Evolutionary conservation across 345 rosid species (phyloP), one percentile per base, ranked within the genome.

Genomic region (Mallotus nudiflorus): DNA sequence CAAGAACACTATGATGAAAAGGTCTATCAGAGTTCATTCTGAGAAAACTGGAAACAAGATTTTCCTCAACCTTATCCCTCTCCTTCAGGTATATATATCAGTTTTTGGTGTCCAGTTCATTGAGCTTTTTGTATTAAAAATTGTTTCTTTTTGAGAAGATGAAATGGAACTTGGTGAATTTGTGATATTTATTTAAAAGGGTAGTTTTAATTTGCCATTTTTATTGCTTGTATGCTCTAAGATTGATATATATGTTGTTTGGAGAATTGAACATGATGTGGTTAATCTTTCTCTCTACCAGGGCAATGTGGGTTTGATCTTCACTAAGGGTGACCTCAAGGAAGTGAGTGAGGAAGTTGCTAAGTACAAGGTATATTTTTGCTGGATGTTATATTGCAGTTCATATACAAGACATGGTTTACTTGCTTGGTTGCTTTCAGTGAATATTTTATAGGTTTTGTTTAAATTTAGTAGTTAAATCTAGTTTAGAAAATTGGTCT

Each of bases 281-380:
- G 13, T 13, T 1, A 22, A 20, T 5, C 29, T 39, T 9, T 39
- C 4, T 39, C 4, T 67, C 18, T 9, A 53, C 4, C 46, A 93
- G 98, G 98, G 98, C 2, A 94, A 94, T 52, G 97, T 94, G 35
- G 98, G 98, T 3, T 80, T 94, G 84, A 91, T 94, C 68, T 94
- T 94, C 82, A 94, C 97, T 6, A 92, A 92, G 76, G 98, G 98
- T 75, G 98, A 94, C 71, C 82, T 94, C 76, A 94, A 94, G 84
- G 98, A 94, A 87, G 97, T 92, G 64, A 88, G 96, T 1, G 98
- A 91, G 67, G 97, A 90, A 78, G 97, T 94, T 61, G 89, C 90
- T 29, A 91, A 91, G 77, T 94, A 94, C 86, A 94, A 94, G 98
- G 98, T 89, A 25, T 3, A 40, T 12, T 19, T 46, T 11, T 6